phyloP scores from a whole-genome alignment of 2,329 filamentous ascomycete genomes.

The Colletotrichum liriopes region DNA sequence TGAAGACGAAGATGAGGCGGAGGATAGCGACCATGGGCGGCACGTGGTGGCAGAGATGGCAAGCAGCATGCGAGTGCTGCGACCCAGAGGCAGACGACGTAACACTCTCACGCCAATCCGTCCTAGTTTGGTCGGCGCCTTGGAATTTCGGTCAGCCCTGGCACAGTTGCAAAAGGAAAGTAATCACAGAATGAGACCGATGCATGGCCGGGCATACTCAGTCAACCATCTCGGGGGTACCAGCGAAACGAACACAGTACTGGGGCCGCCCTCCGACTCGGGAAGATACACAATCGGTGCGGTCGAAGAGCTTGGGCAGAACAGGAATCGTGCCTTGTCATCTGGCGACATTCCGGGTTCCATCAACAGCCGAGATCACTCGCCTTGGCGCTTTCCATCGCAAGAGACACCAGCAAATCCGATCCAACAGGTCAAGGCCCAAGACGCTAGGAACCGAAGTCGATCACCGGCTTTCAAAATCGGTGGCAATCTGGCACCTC shows the following conservation, averaged over 20 bases:
- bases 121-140: slow-evolving; percentile 91
- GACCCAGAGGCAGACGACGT: slow-evolving; percentile 75
- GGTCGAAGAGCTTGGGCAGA: slow-evolving; percentile 38
- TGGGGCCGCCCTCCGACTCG: slow-evolving; percentile 34
- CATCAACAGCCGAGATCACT: slow-evolving; percentile 32
- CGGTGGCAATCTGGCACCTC: slow-evolving; percentile 60
- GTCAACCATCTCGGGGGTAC: slow-evolving; percentile 45
- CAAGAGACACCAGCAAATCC: slow-evolving; percentile 27
- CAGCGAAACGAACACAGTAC: slow-evolving; percentile 34
- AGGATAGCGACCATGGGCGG: slow-evolving; percentile 70
- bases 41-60: slow-evolving; percentile 86
- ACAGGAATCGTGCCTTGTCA: slow-evolving; percentile 62
- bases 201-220: slow-evolving; percentile 74
- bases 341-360: slow-evolving; percentile 58
- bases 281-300: slow-evolving; percentile 39
- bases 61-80: slow-evolving; percentile 91
- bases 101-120: slow-evolving; percentile 89
- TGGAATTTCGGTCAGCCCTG: slow-evolving; percentile 93
- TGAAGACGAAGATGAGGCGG: slow-evolving; percentile 60
- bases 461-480: slow-evolving; percentile 54
- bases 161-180: slow-evolving; percentile 88
- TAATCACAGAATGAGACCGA: slow-evolving; percentile 79
- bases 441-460: slow-evolving; percentile 48
- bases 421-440: slow-evolving; percentile 30
- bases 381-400: slow-evolving; percentile 34